Evolutionary conservation across 2,329 filamentous ascomycete genomes (phyloP).

Genomic region (Aspergillus quadrilineatus): DNA sequence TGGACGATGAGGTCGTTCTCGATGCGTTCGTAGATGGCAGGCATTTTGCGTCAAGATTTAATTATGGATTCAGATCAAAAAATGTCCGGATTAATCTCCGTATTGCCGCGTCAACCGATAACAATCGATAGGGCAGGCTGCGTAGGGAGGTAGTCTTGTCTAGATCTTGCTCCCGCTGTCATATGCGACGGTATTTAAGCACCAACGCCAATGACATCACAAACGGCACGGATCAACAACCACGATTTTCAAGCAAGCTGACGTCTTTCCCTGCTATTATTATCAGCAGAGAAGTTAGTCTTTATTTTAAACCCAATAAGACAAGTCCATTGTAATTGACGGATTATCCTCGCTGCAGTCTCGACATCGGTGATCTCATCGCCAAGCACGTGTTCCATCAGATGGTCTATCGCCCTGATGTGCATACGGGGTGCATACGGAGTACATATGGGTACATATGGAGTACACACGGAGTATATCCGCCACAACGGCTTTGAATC

Average conservation of each 20-base stretch:
- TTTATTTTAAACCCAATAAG: neutral
- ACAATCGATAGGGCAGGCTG: too few species aligned
- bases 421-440: neutral
- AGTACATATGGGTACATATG: neutral
- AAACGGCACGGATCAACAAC: slow-evolving; percentile 5
- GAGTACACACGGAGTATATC: neutral
- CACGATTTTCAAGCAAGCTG: neutral
- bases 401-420: neutral
- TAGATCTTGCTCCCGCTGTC: neutral
- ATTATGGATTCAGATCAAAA: neutral
- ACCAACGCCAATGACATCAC: slow-evolving; percentile 9
- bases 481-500: neutral
- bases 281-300: neutral
- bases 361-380: neutral
- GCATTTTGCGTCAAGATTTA: slow-evolving; percentile 24
- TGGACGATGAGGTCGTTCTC: slow-evolving; percentile 35
- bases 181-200: neutral
- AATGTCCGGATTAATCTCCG: too few species aligned
- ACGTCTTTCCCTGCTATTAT: neutral
- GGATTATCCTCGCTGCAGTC: neutral
- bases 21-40: slow-evolving; percentile 39
- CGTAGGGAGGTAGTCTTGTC: neutral
- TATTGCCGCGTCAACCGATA: neutral
- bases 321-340: neutral
- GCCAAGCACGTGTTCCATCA: neutral